Evolutionary conservation across 345 rosid genomes (phyloP), one percentile per base, ranked within the genome.

Genomic region (Hevea brasiliensis): DNA sequence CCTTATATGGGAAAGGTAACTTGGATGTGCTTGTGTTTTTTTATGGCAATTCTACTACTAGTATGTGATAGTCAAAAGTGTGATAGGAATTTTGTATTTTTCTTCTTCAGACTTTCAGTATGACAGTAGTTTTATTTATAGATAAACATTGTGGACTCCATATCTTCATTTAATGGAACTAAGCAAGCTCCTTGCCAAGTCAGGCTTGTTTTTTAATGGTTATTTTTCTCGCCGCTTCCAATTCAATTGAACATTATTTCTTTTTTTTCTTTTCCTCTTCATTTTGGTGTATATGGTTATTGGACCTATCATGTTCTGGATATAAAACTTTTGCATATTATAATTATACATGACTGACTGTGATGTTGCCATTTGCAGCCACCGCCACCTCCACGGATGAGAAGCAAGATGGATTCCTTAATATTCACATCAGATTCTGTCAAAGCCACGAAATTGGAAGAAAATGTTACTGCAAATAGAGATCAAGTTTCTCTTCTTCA

Each of bases 1-100:
- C 98, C 99, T 59, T 90, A 65, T 79, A 84, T 92, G 88, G 99
- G 99, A 55, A 91, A 95, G 99, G 99, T 95, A 85, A 27, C 68
- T 1, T 62, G 18, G 37, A n/a, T 35, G 51, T 41, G 61, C 62
- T 60, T 60, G 61, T 32, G 42, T 41, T 55, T 77, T 42, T 69
- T 54, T 59, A 8, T 26, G 11, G 24, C 32, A 21, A 17, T 47
- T 18, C 48, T 29, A n/a, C n/a, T n/a, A n/a, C n/a, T n/a, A n/a
- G n/a, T 47, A n/a, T 61, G 58, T 29, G 23, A 51, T 21, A 3
- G 26, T 48, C 42, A 9, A 57, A 67, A 17, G 8, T 27, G 54
- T 17, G 6, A 37, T 59, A 35, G 12, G 29, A 50, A 68, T 11
- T 50, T 62, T 47, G 10, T 8, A 4, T 13, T 26, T 45, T 6